These are phyloP conservation scores for Apiospora aurea DNA, from an alignment of 2,329 filamentous ascomycete species.

Conservation along the genomic window DNA sequence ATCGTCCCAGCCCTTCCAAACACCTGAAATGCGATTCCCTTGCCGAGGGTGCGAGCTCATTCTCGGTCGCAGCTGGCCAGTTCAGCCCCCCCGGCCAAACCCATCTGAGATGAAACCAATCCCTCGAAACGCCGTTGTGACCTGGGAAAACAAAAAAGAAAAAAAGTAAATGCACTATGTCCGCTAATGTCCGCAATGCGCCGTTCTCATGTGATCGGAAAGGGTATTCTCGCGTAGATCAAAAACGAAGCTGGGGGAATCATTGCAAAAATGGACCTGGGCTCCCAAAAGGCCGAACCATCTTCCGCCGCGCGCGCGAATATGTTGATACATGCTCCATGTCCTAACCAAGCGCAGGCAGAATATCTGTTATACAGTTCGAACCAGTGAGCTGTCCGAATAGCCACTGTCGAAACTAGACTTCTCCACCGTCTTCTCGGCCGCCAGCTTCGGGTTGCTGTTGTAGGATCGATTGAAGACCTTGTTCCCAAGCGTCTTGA, in stretches of 20 bases:
- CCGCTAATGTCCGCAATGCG: slow-evolving; percentile 34
- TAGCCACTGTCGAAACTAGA: slow-evolving; percentile 50
- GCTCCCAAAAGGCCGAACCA: slow-evolving; percentile 27
- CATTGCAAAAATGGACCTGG: slow-evolving; percentile 30
- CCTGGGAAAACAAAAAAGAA: not conserved
- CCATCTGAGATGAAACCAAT: not conserved
- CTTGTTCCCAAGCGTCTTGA: slow-evolving; percentile 63
- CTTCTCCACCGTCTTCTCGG: slow-evolving; percentile 47
- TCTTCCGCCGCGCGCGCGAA: slow-evolving; percentile 17
- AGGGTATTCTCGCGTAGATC: slow-evolving; percentile 38
- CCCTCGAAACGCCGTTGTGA: slow-evolving; percentile 1
- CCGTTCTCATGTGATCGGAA: slow-evolving; percentile 37
- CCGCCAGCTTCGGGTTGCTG: slow-evolving; percentile 22
- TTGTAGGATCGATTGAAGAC: slow-evolving; percentile 62
- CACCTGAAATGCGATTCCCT: slow-evolving; percentile 38
- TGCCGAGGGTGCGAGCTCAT: slow-evolving; percentile 8
- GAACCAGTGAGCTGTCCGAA: slow-evolving; percentile 34
- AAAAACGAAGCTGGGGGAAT: slow-evolving; percentile 33
- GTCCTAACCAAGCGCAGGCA: slow-evolving; percentile 6
- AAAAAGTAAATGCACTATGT: slow-evolving; percentile 8
- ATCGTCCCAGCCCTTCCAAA: slow-evolving; percentile 36
- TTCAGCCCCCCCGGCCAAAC: slow-evolving; percentile 27
- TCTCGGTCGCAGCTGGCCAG: slow-evolving; percentile 30
- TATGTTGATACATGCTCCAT: slow-evolving; percentile 35
- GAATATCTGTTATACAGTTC: slow-evolving; percentile 23